Base-by-base conservation (phyloP, 257 asterid genomes). In the Gentiana dahurica region DNA sequence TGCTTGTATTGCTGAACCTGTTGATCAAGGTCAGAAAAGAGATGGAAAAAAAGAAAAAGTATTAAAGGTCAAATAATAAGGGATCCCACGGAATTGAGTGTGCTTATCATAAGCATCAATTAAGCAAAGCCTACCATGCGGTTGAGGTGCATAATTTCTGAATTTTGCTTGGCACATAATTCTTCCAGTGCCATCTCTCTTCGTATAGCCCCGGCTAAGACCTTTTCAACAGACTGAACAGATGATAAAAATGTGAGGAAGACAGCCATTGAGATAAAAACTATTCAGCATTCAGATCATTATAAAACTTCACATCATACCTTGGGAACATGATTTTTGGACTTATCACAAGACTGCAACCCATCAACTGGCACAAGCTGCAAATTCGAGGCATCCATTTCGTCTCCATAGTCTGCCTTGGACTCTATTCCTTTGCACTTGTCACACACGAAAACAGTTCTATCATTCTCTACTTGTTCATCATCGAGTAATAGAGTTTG, bases 141-240 rank as follows among this genome's bases (percentile, higher is more conserved):
- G 57, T 85, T 85, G 57, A 92, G 95, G 65, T 85, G 94, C 80
- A 73, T 75, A 75, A 92, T 85, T 74, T 88, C 95, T 56, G 85
- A 74, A 54, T 67, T 81, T 66, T 85, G 95, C 75, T 83, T 83
- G 61, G 82, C 71, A 71, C 89, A 88, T 41, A 88, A 64, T 71
- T 85, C 97, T 79, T 92, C 99, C 48, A 88, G 64, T 69, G 97
- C 95, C 97, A 88, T 92, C 87, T 92, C 99, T 76, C 99, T 88
- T 60, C 97, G 80, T 75, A 92, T 88, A 45, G 95, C 94, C 65
- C 97, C 99, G 38, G 99, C 94, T 80, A 92, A 72, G 52, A 92
- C 97, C 77, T 76, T 92, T 75, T 92, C 95, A 36, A 92, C 99
- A 36, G 93, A 95, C 99, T 92, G 82, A 65, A 69, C 24, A 67